These are phyloP conservation scores for Pseudocercospora vitis DNA, from an alignment of 2,329 filamentous ascomycete genomes.

Conservation along the genomic window DNA sequence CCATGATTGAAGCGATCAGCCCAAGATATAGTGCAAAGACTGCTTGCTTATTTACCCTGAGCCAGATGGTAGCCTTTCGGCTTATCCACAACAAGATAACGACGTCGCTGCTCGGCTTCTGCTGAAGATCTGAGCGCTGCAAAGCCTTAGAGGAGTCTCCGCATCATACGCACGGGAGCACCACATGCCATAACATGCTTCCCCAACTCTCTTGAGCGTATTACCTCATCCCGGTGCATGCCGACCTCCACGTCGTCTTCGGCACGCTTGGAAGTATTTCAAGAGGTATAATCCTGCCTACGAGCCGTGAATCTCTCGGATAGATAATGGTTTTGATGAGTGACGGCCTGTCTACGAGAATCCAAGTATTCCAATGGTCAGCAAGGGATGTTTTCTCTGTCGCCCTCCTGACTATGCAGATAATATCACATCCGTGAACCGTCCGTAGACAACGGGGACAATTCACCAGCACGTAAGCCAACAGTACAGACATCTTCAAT, in stretches of 20 bases:
- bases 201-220: background rate
- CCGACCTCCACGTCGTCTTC: background rate
- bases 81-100: background rate
- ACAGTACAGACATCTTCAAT: conserved; percentile 56
- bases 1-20: no score
- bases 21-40: no score
- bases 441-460: conserved; percentile 54
- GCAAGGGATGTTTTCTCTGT: background rate
- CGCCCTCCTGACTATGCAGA: conserved; percentile 43
- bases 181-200: no score
- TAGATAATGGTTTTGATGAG: background rate
- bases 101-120: background rate
- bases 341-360: background rate
- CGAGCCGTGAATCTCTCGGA: background rate
- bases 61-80: background rate
- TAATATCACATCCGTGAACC: conserved; percentile 54
- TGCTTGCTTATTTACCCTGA: no score
- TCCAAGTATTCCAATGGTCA: background rate
- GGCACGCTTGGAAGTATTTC: no score
- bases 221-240: background rate
- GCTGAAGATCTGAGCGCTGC: background rate
- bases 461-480: conserved; percentile 56
- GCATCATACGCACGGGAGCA: background rate
- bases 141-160: background rate
- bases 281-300: background rate